Conservation (phyloP, 345 rosid species). For the Salix udensis region DNA sequence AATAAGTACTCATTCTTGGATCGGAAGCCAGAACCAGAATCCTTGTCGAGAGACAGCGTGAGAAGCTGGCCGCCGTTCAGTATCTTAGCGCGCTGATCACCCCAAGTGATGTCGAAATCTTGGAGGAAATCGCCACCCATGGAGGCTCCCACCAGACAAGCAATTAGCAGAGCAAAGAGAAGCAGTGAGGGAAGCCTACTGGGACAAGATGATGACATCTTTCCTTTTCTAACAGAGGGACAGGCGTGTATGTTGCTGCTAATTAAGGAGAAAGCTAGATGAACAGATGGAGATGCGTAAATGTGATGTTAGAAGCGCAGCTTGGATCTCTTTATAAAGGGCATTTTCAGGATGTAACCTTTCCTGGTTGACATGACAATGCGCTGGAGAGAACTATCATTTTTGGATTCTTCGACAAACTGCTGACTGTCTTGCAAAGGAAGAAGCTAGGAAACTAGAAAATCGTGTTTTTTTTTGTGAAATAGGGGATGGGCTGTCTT, state of each 20-base stretch:
- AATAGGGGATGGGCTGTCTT: not conserved
- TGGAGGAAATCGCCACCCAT: conserved; percentile 3
- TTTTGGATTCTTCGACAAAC: not conserved
- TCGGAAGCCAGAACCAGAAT: conserved; percentile 8
- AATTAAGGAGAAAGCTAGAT: not conserved
- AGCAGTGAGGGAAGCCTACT: not conserved
- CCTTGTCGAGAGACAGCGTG: not conserved
- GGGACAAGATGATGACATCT: not conserved
- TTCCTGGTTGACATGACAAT: not conserved
- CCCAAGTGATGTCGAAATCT: conserved; percentile 13
- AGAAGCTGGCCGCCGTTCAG: conserved; percentile 8
- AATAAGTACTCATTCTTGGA: conserved; percentile 12
- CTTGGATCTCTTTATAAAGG: not conserved
- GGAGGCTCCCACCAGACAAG: not conserved
- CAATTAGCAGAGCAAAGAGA: not conserved
- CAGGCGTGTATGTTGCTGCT: not conserved
- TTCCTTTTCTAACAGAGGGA: not conserved
- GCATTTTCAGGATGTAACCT: not conserved
- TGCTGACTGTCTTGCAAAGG: not conserved
- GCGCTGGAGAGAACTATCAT: not conserved
- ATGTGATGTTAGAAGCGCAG: not conserved
- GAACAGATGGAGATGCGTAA: too few species aligned
- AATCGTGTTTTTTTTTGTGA: not conserved
- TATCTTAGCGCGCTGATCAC: conserved; percentile 6
- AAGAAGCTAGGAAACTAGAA: not conserved